Percentiles rank a stretch among this genome's conserved stretches.
Conservation (phyloP, 1,284 basidiomycete species). For the Fistulinella cinereoalba region DNA sequence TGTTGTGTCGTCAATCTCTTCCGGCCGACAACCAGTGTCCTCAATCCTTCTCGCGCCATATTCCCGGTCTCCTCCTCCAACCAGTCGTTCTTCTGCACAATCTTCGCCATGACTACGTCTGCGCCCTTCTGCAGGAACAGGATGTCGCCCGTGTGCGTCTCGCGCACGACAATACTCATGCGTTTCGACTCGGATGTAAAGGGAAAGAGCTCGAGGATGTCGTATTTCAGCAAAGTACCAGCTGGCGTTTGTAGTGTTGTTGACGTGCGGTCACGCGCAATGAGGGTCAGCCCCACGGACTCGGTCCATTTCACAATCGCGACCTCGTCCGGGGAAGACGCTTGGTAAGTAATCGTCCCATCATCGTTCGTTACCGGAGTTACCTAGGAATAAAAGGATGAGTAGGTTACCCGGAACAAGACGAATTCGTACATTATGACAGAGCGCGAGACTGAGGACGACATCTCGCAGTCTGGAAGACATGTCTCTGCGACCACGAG, state of each 20-base stretch:
- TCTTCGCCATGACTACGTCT: conserved; percentile 95
- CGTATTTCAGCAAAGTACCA: conserved; percentile 73
- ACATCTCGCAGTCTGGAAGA: conserved; percentile 93
- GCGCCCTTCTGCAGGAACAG: conserved; percentile 97
- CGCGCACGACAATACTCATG: conserved; percentile 95
- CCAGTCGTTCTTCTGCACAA: conserved; percentile 98
- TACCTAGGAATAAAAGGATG: conserved; percentile 51
- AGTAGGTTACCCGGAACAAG: not conserved
- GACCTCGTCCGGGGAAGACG: conserved; percentile 97
- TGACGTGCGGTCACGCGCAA: conserved; percentile 82
- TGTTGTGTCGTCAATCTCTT: conserved; percentile 71
- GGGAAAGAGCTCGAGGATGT: conserved; percentile 96
- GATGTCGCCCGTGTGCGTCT: conserved; percentile 87
- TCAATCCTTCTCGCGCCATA: conserved; percentile 95
- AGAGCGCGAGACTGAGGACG: conserved; percentile 89
- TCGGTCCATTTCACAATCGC: conserved; percentile 99
- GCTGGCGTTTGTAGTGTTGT: conserved; percentile 77
- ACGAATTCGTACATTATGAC: conserved; percentile 80
- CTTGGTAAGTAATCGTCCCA: conserved; percentile 93
- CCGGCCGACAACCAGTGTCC: conserved; percentile 90
- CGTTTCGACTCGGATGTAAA: conserved; percentile 98
- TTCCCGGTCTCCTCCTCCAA: conserved; percentile 98
- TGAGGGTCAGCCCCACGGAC: conserved; percentile 87
- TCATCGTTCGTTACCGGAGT: conserved; percentile 96
- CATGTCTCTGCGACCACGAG: conserved; percentile 90